Evolutionary conservation across 2,329 filamentous ascomycete genomes (phyloP), one percentile per base, ranked within the genome.

Genomic region (Pseudomassariella vexata): DNA sequence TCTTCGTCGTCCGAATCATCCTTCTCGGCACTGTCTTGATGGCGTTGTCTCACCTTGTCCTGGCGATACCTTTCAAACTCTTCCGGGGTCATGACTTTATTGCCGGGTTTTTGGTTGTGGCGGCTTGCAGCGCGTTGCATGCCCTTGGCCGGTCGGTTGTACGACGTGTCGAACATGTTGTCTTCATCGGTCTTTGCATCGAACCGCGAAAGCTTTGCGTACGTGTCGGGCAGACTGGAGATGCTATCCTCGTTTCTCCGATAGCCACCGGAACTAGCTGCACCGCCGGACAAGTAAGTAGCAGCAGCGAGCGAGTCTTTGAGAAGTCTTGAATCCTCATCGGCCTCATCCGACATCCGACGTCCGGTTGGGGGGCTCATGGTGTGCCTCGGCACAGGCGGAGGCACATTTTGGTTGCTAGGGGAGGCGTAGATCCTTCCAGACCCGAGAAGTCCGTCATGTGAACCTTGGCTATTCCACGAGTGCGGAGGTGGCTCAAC

Each of bases 51-150:
- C 43, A 80, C 79, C 49, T 85, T 81, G 50, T 92, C 82, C 48
- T 81, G 73, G 40, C 79, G 75, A 48, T 89, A 90, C 42, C 74
- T 74, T 53, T 95, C 87, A 45, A 94, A 95, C 53, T 95, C 79
- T 9, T 81, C 85, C 1, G 83, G 83, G 2, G 88, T 95, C 85
- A 95, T 94, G 40, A 92, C 82, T 57, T 92, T 92, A 53, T 75
- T 82, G 14, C 67, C 65, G 7, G 70, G 32, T 53, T 65, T 6
- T 53, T 49, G 28, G 50, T 56, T 31, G 47, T 59, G 9, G 50
- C 48, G 14, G 42, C 42, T 30, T 54, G 38, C 42, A 23, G 45
- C 55, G 37, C 60, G 62, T 22, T 60, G 54, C 9, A 53, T 51
- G 16, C 58, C 42, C 25, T 56, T 57, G 9, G 56, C 52, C 6